Evolutionary conservation across 2,329 filamentous ascomycete species (phyloP), one percentile per base, ranked within the genome.

Genomic region (Emergomyces africanus): DNA sequence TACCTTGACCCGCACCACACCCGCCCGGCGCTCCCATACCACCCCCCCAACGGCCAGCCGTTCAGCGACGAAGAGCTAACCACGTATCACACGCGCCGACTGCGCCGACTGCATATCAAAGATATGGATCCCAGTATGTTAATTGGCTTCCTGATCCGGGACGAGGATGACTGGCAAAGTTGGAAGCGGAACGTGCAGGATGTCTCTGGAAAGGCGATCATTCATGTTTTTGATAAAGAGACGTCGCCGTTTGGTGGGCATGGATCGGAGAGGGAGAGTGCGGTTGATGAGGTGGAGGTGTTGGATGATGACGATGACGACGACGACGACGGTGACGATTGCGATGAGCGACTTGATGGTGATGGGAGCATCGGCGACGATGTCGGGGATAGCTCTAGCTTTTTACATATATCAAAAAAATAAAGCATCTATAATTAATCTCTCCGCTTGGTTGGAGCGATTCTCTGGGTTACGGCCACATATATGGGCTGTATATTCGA

Each of bases 91-190:
- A 97, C 91, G 0, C 83, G 89, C 56, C 85, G 92, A 54, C 76
- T 99, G 20, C 84, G 92, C 42, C 83, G 88, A 59, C 79, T 99
- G 35, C 86, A 94, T 65, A 81, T 99, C 54, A 84, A 85, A 61
- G 91, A 97, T 69, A 94, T 99, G 89, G 94, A 99, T 67, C 94
- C 94, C 0, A 96, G 90, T 68, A 99, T 99, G 94, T 77, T 99
- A 48, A 89, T 99, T 64, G 92, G 90, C 4, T 97, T 97, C 68
- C 75, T 99, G 41, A 90, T 99, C 62, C 82, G 81, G 46, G 83
- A 88, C 60, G 85, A 92, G 66, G 81, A 85, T 49, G 94, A 99
- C 65, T 97, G 92, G 87, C 75, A 81, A 44, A 81, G 83, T 57
- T 97, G 91, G 91, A 87, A 89, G 68, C 78, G 82, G 60, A 81